Conservation (phyloP, 2,329 filamentous ascomycete genomes). For the Beauveria sp. region DNA sequence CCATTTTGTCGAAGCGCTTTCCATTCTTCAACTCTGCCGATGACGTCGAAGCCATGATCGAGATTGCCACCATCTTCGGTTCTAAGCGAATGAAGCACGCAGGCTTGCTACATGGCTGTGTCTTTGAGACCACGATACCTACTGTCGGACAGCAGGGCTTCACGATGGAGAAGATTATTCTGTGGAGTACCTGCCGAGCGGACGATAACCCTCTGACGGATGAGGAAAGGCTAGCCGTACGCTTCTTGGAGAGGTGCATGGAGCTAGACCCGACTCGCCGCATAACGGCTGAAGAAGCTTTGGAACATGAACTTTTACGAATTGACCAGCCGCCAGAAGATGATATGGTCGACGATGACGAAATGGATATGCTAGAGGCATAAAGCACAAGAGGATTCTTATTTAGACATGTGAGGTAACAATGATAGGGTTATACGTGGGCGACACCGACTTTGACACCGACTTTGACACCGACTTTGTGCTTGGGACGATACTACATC, state of each 20-base stretch:
- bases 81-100: slow-evolving; percentile 73
- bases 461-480: not conserved
- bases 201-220: slow-evolving; percentile 48
- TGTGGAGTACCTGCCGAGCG: slow-evolving; percentile 84
- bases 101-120: slow-evolving; percentile 77
- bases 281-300: slow-evolving; percentile 67
- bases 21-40: slow-evolving; percentile 99
- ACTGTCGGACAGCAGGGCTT: slow-evolving; percentile 83
- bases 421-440: not conserved
- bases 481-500: not conserved
- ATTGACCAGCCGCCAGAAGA: slow-evolving; percentile 22
- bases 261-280: slow-evolving; percentile 68
- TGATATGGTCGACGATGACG: slow-evolving; percentile 38
- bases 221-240: slow-evolving; percentile 65
- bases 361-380: slow-evolving; percentile 42
- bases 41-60: slow-evolving; percentile 94
- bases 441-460: not conserved
- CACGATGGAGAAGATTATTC: slow-evolving; percentile 82
- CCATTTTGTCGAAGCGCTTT: slow-evolving; percentile 83
- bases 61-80: slow-evolving; percentile 94
- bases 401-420: not conserved
- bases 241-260: slow-evolving; percentile 64
- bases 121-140: slow-evolving; percentile 88
- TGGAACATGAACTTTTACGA: slow-evolving; percentile 63
- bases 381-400: slow-evolving; percentile 12